Percentiles rank a stretch among this genome's conserved stretches.
Conservation (phyloP, 805 yeast genomes). For the Ogataea pini region DNA sequence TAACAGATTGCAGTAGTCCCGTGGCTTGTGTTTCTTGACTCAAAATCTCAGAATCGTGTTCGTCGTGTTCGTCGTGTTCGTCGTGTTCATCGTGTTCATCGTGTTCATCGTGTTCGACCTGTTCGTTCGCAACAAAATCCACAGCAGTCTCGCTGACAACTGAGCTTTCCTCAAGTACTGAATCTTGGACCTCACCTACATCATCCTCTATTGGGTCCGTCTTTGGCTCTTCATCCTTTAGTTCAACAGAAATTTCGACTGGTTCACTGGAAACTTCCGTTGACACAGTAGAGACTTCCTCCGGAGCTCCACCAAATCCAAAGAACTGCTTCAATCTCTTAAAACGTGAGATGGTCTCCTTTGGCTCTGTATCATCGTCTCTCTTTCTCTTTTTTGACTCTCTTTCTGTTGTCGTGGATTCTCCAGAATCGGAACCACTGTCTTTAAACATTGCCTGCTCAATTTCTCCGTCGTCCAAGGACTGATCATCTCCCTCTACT, state of each 20-base stretch:
- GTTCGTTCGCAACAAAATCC: neutral
- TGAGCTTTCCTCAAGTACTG: neutral
- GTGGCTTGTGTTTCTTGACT: no score
- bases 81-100: no score
- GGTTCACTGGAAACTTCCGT: neutral
- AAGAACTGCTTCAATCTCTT: slow-evolving; percentile 5
- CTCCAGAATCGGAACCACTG: no score
- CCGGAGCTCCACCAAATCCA: neutral
- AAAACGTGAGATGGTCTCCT: neutral
- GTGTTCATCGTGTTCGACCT: neutral
- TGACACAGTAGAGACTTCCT: neutral
- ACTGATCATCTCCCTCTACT: neutral
- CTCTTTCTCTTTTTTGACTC: slow-evolving; percentile 1
- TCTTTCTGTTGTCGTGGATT: neutral
- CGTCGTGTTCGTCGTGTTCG: neutral
- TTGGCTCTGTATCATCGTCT: neutral
- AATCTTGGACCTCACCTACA: neutral
- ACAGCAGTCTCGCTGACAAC: no score
- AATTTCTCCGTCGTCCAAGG: slow-evolving; percentile 15
- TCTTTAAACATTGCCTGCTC: slow-evolving; percentile 6
- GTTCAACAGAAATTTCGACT: neutral
- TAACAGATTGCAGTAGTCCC: slow-evolving; percentile 4
- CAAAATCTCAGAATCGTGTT: no score
- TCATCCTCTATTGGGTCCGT: neutral
- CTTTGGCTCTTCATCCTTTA: neutral